These are phyloP conservation scores for Cyclotella sp. DNA, from an alignment of 108 stramenopile genomes.

Conservation along the genomic window DNA sequence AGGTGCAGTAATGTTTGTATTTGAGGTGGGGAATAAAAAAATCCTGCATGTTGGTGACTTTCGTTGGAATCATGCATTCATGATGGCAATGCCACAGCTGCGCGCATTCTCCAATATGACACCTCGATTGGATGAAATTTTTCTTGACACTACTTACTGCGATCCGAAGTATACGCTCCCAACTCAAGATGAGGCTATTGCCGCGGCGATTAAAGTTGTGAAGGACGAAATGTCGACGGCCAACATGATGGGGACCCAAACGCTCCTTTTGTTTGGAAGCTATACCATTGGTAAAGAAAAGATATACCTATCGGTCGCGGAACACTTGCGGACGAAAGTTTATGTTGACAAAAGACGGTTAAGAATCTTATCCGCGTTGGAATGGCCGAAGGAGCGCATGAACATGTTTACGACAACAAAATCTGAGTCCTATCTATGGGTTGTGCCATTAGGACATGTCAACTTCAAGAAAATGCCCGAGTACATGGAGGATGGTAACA, in stretches of 20 bases:
- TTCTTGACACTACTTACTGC: constrained; percentile 79
- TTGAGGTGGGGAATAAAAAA: constrained; percentile 71
- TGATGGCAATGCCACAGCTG: constrained; percentile 59
- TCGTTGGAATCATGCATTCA: constrained; percentile 47
- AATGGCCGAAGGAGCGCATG: constrained; percentile 72
- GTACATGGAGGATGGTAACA: constrained; percentile 61
- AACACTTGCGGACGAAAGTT: constrained; percentile 65
- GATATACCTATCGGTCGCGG: constrained; percentile 89
- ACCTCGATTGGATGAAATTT: constrained; percentile 59
- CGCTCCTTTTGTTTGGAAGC: constrained; percentile 90
- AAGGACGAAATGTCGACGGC: constrained; percentile 55
- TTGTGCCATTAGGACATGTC: constrained; percentile 82
- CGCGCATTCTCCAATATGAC: constrained; percentile 42
- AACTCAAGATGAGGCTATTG: constrained; percentile 59
- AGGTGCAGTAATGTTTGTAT: constrained; percentile 91
- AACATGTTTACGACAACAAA: constrained; percentile 68
- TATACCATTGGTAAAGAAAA: constrained; percentile 96
- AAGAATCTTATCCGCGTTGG: constrained; percentile 67
- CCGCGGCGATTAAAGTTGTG: constrained; percentile 58
- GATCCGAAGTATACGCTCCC: constrained; percentile 61
- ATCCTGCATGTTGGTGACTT: constrained; percentile 78
- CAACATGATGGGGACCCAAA: constrained; percentile 48
- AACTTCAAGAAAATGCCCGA: constrained; percentile 83
- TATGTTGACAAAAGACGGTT: constrained; percentile 84
- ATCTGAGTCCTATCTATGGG: constrained; percentile 72